Evolutionary conservation across 495 filamentous ascomycete species (phyloP).

Genomic region (Penicillium turbatum): DNA sequence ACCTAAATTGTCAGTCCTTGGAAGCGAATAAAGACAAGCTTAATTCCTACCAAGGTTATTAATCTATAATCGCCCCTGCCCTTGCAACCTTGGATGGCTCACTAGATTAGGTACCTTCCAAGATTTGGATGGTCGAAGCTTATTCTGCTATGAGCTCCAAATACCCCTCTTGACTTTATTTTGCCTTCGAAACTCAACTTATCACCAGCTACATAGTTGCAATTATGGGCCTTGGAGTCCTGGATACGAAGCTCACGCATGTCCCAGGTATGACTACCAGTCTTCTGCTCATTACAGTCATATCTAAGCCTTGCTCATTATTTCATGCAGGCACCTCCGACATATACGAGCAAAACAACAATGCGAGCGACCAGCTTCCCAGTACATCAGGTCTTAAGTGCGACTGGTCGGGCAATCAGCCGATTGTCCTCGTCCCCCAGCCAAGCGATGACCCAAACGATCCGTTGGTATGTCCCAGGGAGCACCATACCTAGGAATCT

Average conservation of each 20-base stretch:
- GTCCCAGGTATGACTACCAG: slow-evolving; percentile 61
- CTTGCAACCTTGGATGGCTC: neutral
- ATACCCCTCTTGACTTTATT: neutral
- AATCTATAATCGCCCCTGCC: neutral
- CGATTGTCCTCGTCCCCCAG: slow-evolving; percentile 74
- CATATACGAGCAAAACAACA: slow-evolving; percentile 55
- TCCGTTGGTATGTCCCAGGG: slow-evolving; percentile 51
- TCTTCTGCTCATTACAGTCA: neutral
- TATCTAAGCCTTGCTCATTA: slow-evolving; percentile 1
- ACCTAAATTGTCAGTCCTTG: neutral
- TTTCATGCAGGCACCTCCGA: slow-evolving; percentile 54
- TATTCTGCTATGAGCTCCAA: neutral
- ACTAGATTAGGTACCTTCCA: neutral
- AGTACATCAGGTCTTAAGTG: slow-evolving; percentile 57
- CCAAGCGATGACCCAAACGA: slow-evolving; percentile 80
- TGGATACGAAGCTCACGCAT: slow-evolving; percentile 57
- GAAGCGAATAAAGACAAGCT: too few species aligned
- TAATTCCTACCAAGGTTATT: too few species aligned
- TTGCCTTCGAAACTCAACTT: neutral
- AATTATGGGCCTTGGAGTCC: slow-evolving; percentile 77
- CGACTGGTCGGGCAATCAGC: slow-evolving; percentile 60
- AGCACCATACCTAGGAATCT: neutral
- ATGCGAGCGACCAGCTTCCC: slow-evolving; percentile 34
- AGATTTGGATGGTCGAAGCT: neutral
- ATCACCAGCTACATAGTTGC: neutral